Percentiles rank a stretch among this genome's conserved stretches.
Evolutionary conservation across 768 basidiomycete species (phyloP).

Genomic region (Kwoniella botswanensis): DNA sequence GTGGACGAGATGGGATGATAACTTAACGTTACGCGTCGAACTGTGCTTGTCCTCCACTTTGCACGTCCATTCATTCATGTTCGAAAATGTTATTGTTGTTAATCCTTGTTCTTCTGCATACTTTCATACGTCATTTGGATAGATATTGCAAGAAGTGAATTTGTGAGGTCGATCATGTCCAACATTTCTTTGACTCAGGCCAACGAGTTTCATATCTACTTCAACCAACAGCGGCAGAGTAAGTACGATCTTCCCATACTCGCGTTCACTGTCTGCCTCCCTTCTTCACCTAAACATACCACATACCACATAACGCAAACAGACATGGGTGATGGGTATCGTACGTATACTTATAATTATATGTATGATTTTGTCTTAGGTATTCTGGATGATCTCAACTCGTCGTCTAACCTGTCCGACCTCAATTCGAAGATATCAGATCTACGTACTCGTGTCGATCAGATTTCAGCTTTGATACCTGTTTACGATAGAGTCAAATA

Average conservation of each 20-base stretch:
- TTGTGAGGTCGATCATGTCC: not conserved
- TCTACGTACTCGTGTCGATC: conserved; percentile 22
- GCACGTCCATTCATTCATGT: not conserved
- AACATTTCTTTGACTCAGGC: not conserved
- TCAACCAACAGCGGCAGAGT: not conserved
- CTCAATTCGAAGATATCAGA: conserved; percentile 9
- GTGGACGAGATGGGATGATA: too few species aligned
- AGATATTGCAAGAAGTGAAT: not conserved
- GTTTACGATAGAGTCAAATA: conserved; percentile 40
- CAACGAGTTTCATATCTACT: not conserved
- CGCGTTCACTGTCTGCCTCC: too few species aligned
- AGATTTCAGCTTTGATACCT: conserved; percentile 23
- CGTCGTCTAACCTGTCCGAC: conserved; percentile 8
- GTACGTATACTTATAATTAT: too few species aligned
- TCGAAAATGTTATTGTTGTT: not conserved
- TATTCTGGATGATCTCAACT: not conserved
- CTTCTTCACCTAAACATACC: too few species aligned
- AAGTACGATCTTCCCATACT: not conserved
- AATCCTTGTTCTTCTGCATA: not conserved
- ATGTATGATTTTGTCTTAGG: not conserved
- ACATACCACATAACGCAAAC: too few species aligned
- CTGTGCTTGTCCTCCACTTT: not conserved
- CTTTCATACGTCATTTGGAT: not conserved
- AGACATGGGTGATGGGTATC: too few species aligned
- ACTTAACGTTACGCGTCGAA: too few species aligned